phyloP scores from a whole-genome alignment of 768 basidiomycete genomes.

The Termitomyces sp. region DNA sequence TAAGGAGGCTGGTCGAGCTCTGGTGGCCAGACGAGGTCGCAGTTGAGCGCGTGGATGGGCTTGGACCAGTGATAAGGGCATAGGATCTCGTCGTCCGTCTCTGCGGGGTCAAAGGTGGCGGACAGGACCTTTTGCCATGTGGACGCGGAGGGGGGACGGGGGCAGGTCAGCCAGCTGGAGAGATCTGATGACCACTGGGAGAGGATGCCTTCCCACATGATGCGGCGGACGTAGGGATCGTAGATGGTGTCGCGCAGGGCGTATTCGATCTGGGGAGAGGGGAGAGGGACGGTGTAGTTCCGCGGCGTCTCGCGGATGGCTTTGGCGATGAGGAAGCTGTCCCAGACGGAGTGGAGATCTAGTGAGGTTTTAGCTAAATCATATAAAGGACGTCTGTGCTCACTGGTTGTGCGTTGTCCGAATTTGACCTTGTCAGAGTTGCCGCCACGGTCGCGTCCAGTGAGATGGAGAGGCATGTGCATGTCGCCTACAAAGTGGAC shows the following conservation, averaged over 20 bases:
- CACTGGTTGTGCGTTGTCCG: constrained; percentile 67
- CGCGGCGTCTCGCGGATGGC: constrained; percentile 62
- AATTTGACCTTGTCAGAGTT: constrained; percentile 75
- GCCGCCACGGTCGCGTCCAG: constrained; percentile 83
- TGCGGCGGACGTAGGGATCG: constrained; percentile 80
- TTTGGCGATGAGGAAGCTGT: constrained; percentile 75
- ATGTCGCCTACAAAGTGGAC: constrained; percentile 92
- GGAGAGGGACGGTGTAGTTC: constrained; percentile 77
- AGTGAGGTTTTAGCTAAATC: neutral
- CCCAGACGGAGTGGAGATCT: constrained; percentile 90
- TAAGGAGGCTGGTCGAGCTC: constrained; percentile 54
- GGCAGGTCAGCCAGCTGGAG: constrained; percentile 61
- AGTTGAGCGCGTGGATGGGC: constrained; percentile 73
- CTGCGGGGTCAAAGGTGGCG: constrained; percentile 10
- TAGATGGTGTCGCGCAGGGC: constrained; percentile 77
- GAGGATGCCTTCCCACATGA: constrained; percentile 82
- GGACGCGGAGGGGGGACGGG: constrained; percentile 3
- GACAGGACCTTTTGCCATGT: constrained; percentile 25
- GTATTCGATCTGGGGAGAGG: constrained; percentile 58
- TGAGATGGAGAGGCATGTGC: constrained; percentile 91
- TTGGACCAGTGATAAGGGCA: constrained; percentile 81
- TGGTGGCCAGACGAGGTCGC: constrained; percentile 74
- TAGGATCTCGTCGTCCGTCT: constrained; percentile 49
- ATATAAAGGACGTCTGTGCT: constrained; percentile 24
- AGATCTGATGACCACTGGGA: constrained; percentile 59